phyloP scores from a whole-genome alignment of 2,329 filamentous ascomycete genomes.

The Colletotrichum sp. region DNA sequence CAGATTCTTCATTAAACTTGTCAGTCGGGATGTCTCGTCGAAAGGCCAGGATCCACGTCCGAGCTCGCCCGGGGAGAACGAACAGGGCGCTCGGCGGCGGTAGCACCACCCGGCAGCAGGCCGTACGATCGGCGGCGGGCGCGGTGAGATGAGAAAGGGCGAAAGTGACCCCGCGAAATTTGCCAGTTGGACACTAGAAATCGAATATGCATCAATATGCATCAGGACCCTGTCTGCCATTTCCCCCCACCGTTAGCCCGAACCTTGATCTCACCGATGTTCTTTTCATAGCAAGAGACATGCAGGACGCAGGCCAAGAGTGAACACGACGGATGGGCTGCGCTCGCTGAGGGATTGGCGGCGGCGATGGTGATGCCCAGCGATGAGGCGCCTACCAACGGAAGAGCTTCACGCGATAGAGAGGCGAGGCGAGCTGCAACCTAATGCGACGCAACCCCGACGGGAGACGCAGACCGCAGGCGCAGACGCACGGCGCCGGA shows the following conservation, averaged over 20 bases:
- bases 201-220: background rate
- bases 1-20: background rate
- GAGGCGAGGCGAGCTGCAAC: constrained; percentile 9
- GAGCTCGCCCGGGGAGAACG: background rate
- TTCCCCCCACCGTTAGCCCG: background rate
- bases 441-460: constrained; percentile 4
- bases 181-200: background rate
- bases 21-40: background rate
- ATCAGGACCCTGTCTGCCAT: background rate
- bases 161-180: background rate
- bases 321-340: background rate
- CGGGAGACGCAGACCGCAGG: background rate
- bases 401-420: background rate
- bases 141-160: background rate
- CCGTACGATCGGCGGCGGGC: background rate
- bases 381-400: background rate
- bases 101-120: background rate
- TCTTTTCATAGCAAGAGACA: constrained; percentile 6
- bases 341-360: background rate
- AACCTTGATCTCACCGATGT: background rate
- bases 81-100: background rate
- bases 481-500: background rate
- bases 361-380: background rate
- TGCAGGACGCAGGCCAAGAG: background rate
- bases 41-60: background rate